Evolutionary conservation across 2,329 filamentous ascomycete species (phyloP).

Genomic region (Calonectria hongkongensis): DNA sequence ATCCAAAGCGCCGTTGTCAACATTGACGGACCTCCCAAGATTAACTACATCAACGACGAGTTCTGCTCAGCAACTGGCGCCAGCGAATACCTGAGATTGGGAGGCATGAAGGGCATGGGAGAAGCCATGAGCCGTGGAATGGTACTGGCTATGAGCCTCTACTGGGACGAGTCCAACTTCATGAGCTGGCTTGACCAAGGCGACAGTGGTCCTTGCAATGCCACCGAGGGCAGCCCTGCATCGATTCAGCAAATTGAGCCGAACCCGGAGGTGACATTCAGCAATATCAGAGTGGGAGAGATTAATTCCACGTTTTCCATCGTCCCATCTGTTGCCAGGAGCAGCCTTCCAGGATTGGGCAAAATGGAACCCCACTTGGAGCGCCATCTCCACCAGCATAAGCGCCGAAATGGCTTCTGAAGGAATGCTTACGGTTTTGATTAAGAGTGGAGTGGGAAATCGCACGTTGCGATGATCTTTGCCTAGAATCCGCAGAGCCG

Average conservation of each 20-base stretch:
- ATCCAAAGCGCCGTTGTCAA: constrained; percentile 49
- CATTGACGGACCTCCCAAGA: constrained; percentile 54
- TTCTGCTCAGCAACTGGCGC: constrained; percentile 59
- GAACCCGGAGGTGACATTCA: constrained; percentile 71
- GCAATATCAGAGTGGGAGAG: constrained; percentile 76
- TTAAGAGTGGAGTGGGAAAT: background rate
- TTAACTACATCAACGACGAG: constrained; percentile 61
- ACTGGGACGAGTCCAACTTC: constrained; percentile 70
- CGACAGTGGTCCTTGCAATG: constrained; percentile 71
- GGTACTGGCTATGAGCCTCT: constrained; percentile 72
- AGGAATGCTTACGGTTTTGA: background rate
- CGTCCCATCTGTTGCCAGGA: background rate
- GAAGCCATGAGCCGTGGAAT: constrained; percentile 67
- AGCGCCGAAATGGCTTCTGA: background rate
- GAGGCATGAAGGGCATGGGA: constrained; percentile 67
- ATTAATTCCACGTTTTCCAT: constrained; percentile 67
- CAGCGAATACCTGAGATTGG: constrained; percentile 59
- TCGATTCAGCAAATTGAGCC: constrained; percentile 68
- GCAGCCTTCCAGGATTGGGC: background rate
- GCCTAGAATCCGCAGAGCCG: background rate
- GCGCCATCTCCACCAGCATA: constrained; percentile 2
- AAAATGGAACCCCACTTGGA: background rate
- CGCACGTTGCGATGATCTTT: background rate
- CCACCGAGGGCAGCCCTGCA: constrained; percentile 70
- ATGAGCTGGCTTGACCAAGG: constrained; percentile 73